Conservation (phyloP, 257 asterid species). For the Solanum verrucosum region DNA sequence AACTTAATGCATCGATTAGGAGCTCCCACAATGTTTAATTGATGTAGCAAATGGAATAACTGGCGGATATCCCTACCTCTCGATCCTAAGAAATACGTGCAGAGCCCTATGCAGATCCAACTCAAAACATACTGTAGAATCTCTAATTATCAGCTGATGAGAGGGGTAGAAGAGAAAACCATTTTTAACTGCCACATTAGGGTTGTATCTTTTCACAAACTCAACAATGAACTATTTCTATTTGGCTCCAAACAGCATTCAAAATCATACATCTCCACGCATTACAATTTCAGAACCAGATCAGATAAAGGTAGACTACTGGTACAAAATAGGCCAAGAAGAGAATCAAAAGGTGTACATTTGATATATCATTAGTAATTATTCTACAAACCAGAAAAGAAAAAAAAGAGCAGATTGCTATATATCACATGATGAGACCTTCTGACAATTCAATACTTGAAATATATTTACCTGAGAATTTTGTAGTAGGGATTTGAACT, state of each 20-base stretch:
- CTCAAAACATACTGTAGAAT: neutral
- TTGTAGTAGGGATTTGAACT: constrained; percentile 46
- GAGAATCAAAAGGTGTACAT: neutral
- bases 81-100: neutral
- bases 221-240: neutral
- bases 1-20: neutral
- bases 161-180: neutral
- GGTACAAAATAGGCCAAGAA: neutral
- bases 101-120: neutral
- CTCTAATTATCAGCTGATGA: neutral
- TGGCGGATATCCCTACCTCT: neutral
- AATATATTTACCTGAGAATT: constrained; percentile 41
- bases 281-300: neutral
- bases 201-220: neutral
- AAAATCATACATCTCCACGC: neutral
- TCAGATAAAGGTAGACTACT: neutral
- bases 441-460: neutral
- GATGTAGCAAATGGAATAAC: neutral
- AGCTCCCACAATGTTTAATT: neutral
- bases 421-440: neutral
- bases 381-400: neutral
- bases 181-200: neutral
- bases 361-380: neutral
- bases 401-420: neutral
- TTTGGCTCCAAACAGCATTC: neutral